Percentiles rank a stretch among this genome's conserved stretches.
These are phyloP conservation scores for Leucosporidium creatinivorum DNA, from an alignment of 768 basidiomycete genomes.

Conservation along the genomic window DNA sequence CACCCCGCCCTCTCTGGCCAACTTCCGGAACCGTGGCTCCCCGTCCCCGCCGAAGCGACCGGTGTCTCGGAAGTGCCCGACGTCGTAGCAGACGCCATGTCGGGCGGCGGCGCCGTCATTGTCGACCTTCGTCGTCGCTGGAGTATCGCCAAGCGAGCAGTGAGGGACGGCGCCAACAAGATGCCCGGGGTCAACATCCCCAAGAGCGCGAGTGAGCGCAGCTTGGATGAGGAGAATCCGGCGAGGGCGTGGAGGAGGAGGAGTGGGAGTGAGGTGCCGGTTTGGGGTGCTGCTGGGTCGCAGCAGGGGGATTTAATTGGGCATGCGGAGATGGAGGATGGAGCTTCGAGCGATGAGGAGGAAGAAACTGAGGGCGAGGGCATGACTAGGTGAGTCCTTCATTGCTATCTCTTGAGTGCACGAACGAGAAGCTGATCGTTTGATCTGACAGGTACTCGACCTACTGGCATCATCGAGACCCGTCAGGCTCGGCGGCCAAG, in stretches of 20 bases:
- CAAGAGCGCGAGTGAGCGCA: neutral
- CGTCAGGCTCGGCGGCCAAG: neutral
- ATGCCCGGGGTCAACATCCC: neutral
- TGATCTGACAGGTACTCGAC: neutral
- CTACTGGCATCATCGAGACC: slow-evolving; percentile 2
- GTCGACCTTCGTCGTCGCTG: slow-evolving; percentile 70
- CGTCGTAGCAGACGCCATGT: slow-evolving; percentile 45
- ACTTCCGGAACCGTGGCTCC: slow-evolving; percentile 89
- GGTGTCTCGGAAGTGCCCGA: slow-evolving; percentile 14
- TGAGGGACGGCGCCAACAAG: slow-evolving; percentile 10
- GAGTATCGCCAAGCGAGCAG: slow-evolving; percentile 45
- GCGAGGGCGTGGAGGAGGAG: slow-evolving; percentile 26
- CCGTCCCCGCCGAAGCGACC: slow-evolving; percentile 57
- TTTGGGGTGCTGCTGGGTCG: no score
- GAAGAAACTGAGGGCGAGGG: slow-evolving; percentile 11
- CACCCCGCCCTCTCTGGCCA: slow-evolving; percentile 92
- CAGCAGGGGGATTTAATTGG: neutral
- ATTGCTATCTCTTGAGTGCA: no score
- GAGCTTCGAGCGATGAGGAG: slow-evolving; percentile 1
- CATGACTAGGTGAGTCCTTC: slow-evolving; percentile 15
- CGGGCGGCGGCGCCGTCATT: slow-evolving; percentile 42
- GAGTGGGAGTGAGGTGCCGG: neutral
- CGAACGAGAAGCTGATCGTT: no score
- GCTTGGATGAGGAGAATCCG: slow-evolving; percentile 16
- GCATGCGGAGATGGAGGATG: neutral